Conservation (phyloP, 2,329 filamentous ascomycete genomes). For the Colletotrichum zoysiae region DNA sequence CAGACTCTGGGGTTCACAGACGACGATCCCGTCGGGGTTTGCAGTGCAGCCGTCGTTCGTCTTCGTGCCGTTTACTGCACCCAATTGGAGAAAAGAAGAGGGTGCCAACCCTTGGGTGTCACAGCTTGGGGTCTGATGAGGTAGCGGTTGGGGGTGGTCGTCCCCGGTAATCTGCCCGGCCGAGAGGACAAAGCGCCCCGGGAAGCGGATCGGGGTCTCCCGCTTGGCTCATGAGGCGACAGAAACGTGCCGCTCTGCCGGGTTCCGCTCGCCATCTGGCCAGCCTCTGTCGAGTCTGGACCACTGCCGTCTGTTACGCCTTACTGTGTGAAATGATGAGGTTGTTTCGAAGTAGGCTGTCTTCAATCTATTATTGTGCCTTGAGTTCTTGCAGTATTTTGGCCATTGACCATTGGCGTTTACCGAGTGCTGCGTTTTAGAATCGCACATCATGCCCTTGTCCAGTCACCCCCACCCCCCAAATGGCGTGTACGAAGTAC, state of each 20-base stretch:
- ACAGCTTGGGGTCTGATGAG: constrained; percentile 34
- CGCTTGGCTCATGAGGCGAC: neutral
- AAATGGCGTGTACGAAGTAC: neutral
- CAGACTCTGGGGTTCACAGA: constrained; percentile 12
- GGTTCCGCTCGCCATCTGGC: neutral
- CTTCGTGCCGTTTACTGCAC: neutral
- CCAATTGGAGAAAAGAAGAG: constrained; percentile 22
- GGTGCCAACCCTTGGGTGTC: constrained; percentile 21
- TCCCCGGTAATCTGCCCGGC: constrained; percentile 24
- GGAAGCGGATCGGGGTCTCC: constrained; percentile 19
- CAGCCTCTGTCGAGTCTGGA: neutral
- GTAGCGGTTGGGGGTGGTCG: constrained; percentile 19
- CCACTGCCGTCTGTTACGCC: neutral
- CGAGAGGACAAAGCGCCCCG: constrained; percentile 28
- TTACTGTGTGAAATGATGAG: neutral
- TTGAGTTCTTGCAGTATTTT: neutral
- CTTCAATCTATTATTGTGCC: neutral
- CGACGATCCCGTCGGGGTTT: constrained; percentile 17
- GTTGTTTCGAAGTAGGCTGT: neutral
- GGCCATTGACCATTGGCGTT: neutral
- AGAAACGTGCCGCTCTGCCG: neutral
- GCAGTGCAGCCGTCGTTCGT: neutral
- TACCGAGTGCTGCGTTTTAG: neutral
- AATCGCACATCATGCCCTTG: neutral
- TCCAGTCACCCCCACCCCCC: too few species aligned